A percentile compares a stretch with the other conserved stretches of the same genome.
Conservation (phyloP, 805 yeast genomes). For the Candida verbasci region DNA sequence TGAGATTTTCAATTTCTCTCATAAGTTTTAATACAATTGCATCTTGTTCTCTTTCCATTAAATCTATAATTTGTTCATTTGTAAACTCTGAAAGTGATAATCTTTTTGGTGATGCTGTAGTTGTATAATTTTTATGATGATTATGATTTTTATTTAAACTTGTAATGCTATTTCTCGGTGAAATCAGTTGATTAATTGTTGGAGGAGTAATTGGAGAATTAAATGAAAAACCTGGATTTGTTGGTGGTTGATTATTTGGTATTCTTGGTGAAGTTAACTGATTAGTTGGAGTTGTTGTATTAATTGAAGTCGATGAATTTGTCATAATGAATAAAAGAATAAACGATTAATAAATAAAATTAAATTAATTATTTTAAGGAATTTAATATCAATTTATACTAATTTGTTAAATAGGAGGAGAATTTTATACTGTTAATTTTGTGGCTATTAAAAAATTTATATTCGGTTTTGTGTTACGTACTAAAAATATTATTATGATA, state of each 20-base stretch:
- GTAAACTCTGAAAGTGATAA: slow-evolving; percentile 4
- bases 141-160: neutral
- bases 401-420: no score
- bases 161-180: slow-evolving; percentile 9
- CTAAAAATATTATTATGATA: no score
- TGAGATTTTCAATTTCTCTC: slow-evolving; percentile 53
- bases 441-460: no score
- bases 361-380: no score
- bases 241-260: neutral
- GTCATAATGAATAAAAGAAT: no score
- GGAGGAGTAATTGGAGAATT: neutral
- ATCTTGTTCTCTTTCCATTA: slow-evolving; percentile 73
- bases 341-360: no score
- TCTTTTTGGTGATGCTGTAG: slow-evolving; percentile 4
- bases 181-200: slow-evolving; percentile 5
- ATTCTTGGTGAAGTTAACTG: slow-evolving; percentile 2
- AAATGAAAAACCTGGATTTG: neutral
- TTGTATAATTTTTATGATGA: slow-evolving; percentile 2
- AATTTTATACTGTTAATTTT: no score
- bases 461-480: no score
- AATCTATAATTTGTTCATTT: slow-evolving; percentile 49
- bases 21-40: slow-evolving; percentile 65
- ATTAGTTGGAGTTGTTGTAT: slow-evolving; percentile 1
- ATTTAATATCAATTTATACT: no score
- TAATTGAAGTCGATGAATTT: slow-evolving; percentile 1